phyloP scores from a whole-genome alignment of 2,329 filamentous ascomycete species.

The Beauveria australis region DNA sequence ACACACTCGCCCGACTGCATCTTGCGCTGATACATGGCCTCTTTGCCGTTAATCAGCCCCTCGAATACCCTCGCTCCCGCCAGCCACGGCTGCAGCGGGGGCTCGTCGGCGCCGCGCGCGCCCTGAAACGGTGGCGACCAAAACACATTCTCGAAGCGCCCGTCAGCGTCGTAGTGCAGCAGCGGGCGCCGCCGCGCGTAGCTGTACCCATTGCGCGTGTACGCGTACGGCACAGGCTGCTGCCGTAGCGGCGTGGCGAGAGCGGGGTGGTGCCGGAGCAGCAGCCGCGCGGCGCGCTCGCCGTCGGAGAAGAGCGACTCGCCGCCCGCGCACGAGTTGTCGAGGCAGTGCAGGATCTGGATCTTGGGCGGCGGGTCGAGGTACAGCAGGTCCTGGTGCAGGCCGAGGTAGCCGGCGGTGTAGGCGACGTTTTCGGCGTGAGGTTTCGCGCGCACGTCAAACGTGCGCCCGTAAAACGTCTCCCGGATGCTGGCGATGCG shows the following conservation, averaged over 20 bases:
- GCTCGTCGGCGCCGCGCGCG: slow-evolving; percentile 27
- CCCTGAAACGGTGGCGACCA: slow-evolving; percentile 80
- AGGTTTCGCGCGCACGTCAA: slow-evolving; percentile 78
- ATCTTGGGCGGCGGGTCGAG: slow-evolving; percentile 69
- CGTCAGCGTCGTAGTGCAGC: slow-evolving; percentile 26
- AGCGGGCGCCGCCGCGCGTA: slow-evolving; percentile 54
- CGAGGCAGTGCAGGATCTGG: slow-evolving; percentile 83
- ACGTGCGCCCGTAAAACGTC: slow-evolving; percentile 86
- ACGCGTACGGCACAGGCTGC: slow-evolving; percentile 53
- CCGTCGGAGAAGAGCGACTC: slow-evolving; percentile 81
- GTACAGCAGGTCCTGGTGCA: slow-evolving; percentile 93
- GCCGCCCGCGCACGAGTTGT: slow-evolving; percentile 71
- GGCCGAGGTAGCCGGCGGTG: slow-evolving; percentile 69
- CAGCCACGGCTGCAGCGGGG: slow-evolving; percentile 33
- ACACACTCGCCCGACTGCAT: slow-evolving; percentile 78
- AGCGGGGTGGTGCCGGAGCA: slow-evolving; percentile 11
- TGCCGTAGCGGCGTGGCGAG: slow-evolving; percentile 28
- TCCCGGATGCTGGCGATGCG: slow-evolving; percentile 72
- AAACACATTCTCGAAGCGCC: slow-evolving; percentile 24
- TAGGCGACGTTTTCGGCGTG: slow-evolving; percentile 88
- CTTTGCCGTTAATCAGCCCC: slow-evolving; percentile 44
- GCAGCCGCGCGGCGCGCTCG: slow-evolving; percentile 46
- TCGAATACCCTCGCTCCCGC: slow-evolving; percentile 48
- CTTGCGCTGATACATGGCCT: slow-evolving; percentile 60
- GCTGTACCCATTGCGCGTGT: slow-evolving; percentile 56